phyloP scores from a whole-genome alignment of 331 rosid genomes.

The Quercus lobata region DNA sequence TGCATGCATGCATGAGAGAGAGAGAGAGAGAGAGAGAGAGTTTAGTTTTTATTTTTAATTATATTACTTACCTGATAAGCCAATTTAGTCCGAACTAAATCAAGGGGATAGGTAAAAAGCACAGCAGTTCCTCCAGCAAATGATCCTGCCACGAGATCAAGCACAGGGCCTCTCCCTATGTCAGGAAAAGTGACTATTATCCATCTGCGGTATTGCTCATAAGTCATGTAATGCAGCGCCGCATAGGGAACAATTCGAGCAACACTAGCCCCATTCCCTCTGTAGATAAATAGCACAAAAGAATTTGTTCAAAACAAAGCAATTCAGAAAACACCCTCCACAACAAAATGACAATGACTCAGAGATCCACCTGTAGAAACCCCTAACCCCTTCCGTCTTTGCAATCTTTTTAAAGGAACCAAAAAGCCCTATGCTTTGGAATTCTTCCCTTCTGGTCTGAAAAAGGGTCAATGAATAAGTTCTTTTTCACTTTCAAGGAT shows the following conservation, averaged over 20 bases:
- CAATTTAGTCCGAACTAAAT: conserved; percentile 83
- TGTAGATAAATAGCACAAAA: conserved; percentile 25
- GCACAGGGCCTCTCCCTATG: conserved; percentile 76
- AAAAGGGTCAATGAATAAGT: conserved; percentile 5
- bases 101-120: conserved; percentile 87
- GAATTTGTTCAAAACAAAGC: neutral
- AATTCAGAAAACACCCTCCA: neutral
- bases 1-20: neutral
- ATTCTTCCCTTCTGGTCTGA: conserved; percentile 85
- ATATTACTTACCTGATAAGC: conserved; percentile 80
- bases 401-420: conserved; percentile 66
- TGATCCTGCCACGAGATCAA: conserved; percentile 96
- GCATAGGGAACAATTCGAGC: conserved; percentile 98
- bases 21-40: neutral
- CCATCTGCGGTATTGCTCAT: conserved; percentile 92
- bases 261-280: conserved; percentile 97
- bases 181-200: conserved; percentile 69
- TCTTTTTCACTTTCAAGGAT: neutral
- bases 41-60: neutral
- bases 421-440: conserved; percentile 60
- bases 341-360: neutral
- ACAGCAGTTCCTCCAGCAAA: conserved; percentile 96
- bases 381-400: conserved; percentile 70
- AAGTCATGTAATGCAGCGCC: conserved; percentile 85
- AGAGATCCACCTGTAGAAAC: conserved; percentile 69